Percentiles rank a stretch among this genome's conserved stretches.
phyloP scores from a whole-genome alignment of 2,329 filamentous ascomycete genomes.

The Claviceps quebecensis region DNA sequence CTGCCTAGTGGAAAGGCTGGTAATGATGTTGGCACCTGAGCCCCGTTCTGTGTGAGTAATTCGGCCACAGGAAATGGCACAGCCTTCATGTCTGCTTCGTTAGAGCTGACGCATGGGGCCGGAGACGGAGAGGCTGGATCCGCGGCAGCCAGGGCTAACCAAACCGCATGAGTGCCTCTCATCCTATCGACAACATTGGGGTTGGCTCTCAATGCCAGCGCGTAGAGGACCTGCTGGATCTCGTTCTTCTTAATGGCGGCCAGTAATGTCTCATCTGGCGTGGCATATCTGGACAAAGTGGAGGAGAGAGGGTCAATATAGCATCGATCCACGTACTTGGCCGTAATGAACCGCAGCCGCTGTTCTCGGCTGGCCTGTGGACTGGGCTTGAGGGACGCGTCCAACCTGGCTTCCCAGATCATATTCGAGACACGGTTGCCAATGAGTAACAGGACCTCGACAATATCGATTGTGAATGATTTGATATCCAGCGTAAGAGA shows the following conservation, averaged over 20 bases:
- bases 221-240: conserved; percentile 84
- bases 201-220: conserved; percentile 71
- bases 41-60: conserved; percentile 83
- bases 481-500: conserved; percentile 91
- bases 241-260: conserved; percentile 95
- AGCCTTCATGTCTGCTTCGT: conserved; percentile 34
- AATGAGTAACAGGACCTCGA: conserved; percentile 80
- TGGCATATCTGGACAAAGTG: conserved; percentile 60
- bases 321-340: conserved; percentile 77
- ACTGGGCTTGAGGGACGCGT: conserved; percentile 57
- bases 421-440: conserved; percentile 94
- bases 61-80: conserved; percentile 81
- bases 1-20: conserved; percentile 74
- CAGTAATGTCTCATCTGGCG: conserved; percentile 74
- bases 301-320: conserved; percentile 69
- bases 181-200: conserved; percentile 79
- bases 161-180: conserved; percentile 76
- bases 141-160: conserved; percentile 79
- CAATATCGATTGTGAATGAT: conserved; percentile 92
- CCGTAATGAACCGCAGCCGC: conserved; percentile 83
- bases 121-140: conserved; percentile 69
- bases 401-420: conserved; percentile 84
- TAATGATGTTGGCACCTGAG: conserved; percentile 61
- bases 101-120: conserved; percentile 26
- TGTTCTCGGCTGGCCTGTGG: conserved; percentile 76